Evolutionary conservation across 805 yeast species (phyloP).

Genomic region (Saccharomycopsis fodiens): DNA sequence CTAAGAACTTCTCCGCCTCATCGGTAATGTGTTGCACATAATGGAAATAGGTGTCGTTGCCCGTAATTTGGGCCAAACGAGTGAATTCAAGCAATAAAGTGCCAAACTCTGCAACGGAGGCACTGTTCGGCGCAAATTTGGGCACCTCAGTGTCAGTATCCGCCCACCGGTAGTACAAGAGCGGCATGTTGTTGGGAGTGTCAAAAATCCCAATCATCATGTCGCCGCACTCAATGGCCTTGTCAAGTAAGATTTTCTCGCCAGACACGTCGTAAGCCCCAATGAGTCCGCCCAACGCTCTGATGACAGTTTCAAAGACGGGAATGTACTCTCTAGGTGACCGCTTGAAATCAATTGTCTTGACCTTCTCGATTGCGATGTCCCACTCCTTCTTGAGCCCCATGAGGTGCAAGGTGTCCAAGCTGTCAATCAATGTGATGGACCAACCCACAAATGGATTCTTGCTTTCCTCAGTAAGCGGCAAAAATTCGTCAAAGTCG

Average conservation of each 20-base stretch:
- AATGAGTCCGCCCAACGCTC: slow-evolving; percentile 46
- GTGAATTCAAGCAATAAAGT: slow-evolving; percentile 47
- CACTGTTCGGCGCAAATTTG: slow-evolving; percentile 31
- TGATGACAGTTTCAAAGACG: slow-evolving; percentile 42
- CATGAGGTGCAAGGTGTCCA: slow-evolving; percentile 46
- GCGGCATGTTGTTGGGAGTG: slow-evolving; percentile 50
- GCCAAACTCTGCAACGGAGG: slow-evolving; percentile 40
- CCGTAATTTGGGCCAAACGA: slow-evolving; percentile 43
- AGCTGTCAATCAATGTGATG: slow-evolving; percentile 40
- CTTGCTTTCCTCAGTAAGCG: slow-evolving; percentile 28
- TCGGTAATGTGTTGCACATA: slow-evolving; percentile 40
- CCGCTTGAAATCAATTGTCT: slow-evolving; percentile 32
- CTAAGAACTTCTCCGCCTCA: slow-evolving; percentile 26
- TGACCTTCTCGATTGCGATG: slow-evolving; percentile 32
- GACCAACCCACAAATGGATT: slow-evolving; percentile 47
- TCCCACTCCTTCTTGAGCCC: slow-evolving; percentile 33
- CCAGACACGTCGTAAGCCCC: slow-evolving; percentile 44
- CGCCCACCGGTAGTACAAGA: slow-evolving; percentile 37
- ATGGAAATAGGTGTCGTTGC: slow-evolving; percentile 40
- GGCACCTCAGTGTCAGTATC: slow-evolving; percentile 27
- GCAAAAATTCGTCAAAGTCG: slow-evolving; percentile 40
- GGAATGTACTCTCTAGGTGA: slow-evolving; percentile 37
- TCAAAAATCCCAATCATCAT: slow-evolving; percentile 48
- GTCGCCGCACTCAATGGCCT: slow-evolving; percentile 41
- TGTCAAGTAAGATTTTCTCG: slow-evolving; percentile 28